These are phyloP conservation scores for Carex scoparia DNA, from an alignment of 176 grass and related monocot species.

Conservation along the genomic window DNA sequence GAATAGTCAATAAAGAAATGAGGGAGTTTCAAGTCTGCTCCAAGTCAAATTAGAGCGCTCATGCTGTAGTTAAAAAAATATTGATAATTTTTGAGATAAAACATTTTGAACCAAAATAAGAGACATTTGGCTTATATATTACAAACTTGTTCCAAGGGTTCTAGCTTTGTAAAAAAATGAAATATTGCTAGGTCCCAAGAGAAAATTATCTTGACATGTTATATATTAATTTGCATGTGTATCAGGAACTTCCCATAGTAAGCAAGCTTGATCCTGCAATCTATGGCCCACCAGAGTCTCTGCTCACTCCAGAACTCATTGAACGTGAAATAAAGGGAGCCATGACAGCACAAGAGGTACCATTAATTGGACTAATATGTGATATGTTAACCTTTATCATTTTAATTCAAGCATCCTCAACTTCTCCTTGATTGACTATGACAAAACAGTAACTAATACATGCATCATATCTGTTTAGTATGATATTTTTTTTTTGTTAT, in stretches of 20 bases:
- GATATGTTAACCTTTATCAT: not conserved
- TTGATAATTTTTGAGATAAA: not conserved
- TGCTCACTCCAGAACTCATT: conserved; percentile 49
- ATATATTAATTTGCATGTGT: not conserved
- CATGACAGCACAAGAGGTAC: conserved; percentile 45
- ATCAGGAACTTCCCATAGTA: conserved; percentile 59
- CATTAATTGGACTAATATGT: too few species aligned
- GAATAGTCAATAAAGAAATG: not conserved
- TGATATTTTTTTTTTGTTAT: too few species aligned
- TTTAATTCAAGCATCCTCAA: not conserved
- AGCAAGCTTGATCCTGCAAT: conserved; percentile 75
- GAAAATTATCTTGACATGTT: too few species aligned
- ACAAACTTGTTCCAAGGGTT: not conserved
- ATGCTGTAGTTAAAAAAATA: too few species aligned
- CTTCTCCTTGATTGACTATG: not conserved
- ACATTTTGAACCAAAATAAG: not conserved
- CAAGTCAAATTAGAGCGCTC: too few species aligned
- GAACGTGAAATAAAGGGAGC: conserved; percentile 45
- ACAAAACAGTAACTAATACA: too few species aligned
- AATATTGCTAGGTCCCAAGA: too few species aligned
- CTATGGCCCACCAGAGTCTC: conserved; percentile 63
- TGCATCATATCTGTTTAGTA: too few species aligned
- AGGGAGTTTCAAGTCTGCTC: not conserved
- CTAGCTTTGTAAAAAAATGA: too few species aligned
- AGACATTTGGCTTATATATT: not conserved